These are phyloP conservation scores for Leptographium procerum DNA, from an alignment of 2,329 filamentous ascomycete genomes.

Conservation along the genomic window DNA sequence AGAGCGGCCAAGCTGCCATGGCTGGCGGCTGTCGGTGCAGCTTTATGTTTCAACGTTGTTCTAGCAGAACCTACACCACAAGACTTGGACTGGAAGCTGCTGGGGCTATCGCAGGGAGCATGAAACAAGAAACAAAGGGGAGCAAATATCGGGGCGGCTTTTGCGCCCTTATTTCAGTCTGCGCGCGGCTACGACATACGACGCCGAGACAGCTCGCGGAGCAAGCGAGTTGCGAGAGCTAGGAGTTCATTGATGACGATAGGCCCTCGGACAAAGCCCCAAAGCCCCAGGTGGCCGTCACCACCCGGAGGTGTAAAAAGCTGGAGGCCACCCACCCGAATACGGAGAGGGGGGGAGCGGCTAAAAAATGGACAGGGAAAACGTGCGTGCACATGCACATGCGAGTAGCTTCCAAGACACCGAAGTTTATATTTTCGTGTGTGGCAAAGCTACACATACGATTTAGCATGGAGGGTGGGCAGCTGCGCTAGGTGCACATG, in stretches of 20 bases:
- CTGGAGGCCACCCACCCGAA: background rate
- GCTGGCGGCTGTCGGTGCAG: background rate
- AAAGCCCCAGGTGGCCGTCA: no score
- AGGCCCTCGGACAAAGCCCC: background rate
- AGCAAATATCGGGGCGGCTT: no score
- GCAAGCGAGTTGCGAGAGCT: background rate
- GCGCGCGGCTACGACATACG: background rate
- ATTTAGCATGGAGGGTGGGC: no score
- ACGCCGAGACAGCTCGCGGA: no score
- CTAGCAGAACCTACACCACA: background rate
- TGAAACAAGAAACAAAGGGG: background rate
- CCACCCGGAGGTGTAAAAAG: no score
- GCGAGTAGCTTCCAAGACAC: no score
- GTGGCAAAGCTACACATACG: no score
- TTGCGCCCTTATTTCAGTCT: background rate
- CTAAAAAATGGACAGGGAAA: background rate
- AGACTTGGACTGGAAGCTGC: background rate
- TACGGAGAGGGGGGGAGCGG: no score
- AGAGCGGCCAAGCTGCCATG: background rate
- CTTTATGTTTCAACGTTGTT: background rate
- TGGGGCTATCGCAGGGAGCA: background rate
- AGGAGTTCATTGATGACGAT: background rate
- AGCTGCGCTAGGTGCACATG: background rate
- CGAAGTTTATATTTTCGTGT: no score
- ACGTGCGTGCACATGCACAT: background rate